Conservation (phyloP, 305 asterid species). For the Fraxinus platypoda region DNA sequence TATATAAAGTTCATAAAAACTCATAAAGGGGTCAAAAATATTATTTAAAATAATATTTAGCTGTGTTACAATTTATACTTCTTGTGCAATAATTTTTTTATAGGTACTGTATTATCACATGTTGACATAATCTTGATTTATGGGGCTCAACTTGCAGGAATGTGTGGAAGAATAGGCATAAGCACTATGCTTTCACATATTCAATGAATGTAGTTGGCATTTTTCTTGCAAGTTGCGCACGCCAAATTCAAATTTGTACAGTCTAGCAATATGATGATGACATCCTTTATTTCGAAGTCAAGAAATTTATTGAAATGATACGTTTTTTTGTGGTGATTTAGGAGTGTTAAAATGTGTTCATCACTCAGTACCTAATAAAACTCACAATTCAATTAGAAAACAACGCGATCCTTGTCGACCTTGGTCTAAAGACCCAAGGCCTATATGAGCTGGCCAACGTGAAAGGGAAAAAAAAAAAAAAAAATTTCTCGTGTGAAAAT, state of each 20-base stretch:
- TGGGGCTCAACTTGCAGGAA: background rate
- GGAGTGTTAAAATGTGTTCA: background rate
- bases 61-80: background rate
- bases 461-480: no score
- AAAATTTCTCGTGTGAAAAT: background rate
- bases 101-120: background rate
- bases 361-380: background rate
- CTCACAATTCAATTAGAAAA: background rate
- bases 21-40: background rate
- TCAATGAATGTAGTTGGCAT: background rate
- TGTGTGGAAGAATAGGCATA: background rate
- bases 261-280: background rate
- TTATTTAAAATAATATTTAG: background rate
- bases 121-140: background rate
- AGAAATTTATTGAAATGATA: background rate
- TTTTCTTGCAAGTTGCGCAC: background rate
- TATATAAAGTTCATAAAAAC: background rate
- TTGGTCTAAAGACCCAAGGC: background rate
- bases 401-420: background rate
- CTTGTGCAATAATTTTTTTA: background rate
- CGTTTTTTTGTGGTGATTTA: background rate
- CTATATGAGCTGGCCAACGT: background rate
- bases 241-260: background rate
- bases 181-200: background rate
- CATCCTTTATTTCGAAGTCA: background rate